Percentiles rank a stretch among this genome's conserved stretches.
Conservation (phyloP, 148 eudicot species). For the Persicaria tinctoria region DNA sequence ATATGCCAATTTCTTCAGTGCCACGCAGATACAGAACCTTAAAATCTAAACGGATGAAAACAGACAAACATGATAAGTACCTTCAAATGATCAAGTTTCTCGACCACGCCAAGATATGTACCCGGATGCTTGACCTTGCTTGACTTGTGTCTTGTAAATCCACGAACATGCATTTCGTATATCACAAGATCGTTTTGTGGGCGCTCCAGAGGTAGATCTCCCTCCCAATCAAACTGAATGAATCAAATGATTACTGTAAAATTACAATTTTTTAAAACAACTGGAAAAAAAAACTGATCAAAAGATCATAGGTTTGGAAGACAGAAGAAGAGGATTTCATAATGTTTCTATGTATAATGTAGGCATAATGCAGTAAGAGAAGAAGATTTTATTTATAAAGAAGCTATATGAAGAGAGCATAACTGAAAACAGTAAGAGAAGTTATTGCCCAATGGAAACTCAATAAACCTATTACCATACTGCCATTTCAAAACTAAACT, state of each 20-base stretch:
- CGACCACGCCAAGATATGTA: constrained; percentile 73
- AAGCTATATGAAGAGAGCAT: neutral
- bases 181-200: constrained; percentile 78
- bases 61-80: constrained; percentile 26
- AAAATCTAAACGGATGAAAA: neutral
- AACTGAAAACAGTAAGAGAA: neutral
- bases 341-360: neutral
- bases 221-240: constrained; percentile 94
- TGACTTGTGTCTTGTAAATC: constrained; percentile 85
- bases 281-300: neutral
- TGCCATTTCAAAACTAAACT: neutral
- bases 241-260: constrained; percentile 13
- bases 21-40: neutral
- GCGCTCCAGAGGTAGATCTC: constrained; percentile 71
- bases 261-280: neutral
- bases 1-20: neutral
- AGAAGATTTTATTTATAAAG: neutral
- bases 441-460: neutral
- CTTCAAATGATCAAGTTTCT: constrained; percentile 94
- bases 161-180: constrained; percentile 99
- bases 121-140: constrained; percentile 65
- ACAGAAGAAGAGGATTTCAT: neutral
- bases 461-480: neutral
- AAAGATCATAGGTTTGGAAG: neutral
- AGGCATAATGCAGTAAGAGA: neutral